A percentile compares a stretch with the other conserved stretches of the same genome.
phyloP scores from a whole-genome alignment of 2,329 filamentous ascomycete species.

The Pseudogymnoascus pannorum region DNA sequence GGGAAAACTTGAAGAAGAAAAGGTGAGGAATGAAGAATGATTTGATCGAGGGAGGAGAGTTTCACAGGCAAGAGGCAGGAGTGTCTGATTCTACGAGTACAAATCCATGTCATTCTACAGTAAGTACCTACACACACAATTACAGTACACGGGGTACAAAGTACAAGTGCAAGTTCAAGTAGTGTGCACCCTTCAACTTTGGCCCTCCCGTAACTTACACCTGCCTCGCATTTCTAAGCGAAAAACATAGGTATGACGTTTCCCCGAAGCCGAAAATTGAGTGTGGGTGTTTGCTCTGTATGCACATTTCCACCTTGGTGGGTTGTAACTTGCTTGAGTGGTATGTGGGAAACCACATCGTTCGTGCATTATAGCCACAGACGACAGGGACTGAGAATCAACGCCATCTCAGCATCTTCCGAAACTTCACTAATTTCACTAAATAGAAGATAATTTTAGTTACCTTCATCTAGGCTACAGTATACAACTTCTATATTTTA shows the following conservation, averaged over 20 bases:
- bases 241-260: neutral
- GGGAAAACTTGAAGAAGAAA: conserved; percentile 10
- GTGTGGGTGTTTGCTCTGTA: conserved; percentile 10
- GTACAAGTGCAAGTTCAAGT: too few relatives aligned
- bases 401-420: neutral
- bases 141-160: too few relatives aligned
- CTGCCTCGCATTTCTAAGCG: neutral
- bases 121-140: too few relatives aligned
- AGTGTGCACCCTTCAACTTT: neutral
- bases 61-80: neutral
- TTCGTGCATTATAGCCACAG: neutral
- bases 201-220: too few relatives aligned
- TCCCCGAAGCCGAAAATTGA: conserved; percentile 11
- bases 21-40: neutral
- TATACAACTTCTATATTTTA: neutral
- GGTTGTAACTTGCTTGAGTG: neutral
- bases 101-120: neutral
- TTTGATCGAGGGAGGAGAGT: neutral
- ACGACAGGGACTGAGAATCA: neutral
- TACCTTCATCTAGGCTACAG: neutral
- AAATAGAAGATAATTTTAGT: neutral
- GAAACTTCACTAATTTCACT: neutral
- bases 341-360: neutral
- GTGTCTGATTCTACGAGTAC: neutral
- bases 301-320: conserved; percentile 10